These are phyloP conservation scores for Knufia petricola DNA, from an alignment of 2,329 filamentous ascomycete species.

Conservation along the genomic window DNA sequence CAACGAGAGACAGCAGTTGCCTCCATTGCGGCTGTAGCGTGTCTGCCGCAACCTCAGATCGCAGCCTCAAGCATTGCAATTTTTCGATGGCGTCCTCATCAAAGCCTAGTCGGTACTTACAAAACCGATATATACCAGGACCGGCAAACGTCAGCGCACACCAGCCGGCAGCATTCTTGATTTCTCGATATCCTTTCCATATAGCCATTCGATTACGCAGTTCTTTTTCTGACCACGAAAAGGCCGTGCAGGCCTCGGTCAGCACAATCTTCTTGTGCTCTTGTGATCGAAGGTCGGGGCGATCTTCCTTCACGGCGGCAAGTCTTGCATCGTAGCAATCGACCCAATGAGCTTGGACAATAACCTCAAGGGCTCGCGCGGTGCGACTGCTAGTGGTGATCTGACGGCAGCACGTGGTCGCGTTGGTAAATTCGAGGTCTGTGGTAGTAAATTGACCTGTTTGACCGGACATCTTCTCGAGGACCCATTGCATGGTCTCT, in stretches of 20 bases:
- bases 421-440: constrained; percentile 12
- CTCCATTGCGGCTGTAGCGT: constrained; percentile 47
- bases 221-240: constrained; percentile 50
- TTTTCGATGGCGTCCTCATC: constrained; percentile 41
- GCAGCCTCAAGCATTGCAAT: constrained; percentile 35
- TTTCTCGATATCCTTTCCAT: constrained; percentile 51
- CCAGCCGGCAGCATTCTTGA: constrained; percentile 49
- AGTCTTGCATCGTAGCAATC: constrained; percentile 47
- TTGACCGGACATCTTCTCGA: constrained; percentile 26
- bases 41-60: constrained; percentile 46
- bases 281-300: constrained; percentile 34
- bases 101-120: constrained; percentile 50
- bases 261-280: constrained; percentile 45
- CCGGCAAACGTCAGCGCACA: constrained; percentile 47
- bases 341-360: constrained; percentile 49
- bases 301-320: constrained; percentile 31
- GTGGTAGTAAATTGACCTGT: constrained; percentile 22
- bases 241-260: constrained; percentile 44
- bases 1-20: constrained; percentile 36
- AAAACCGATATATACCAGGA: constrained; percentile 50
- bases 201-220: constrained; percentile 42
- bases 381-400: constrained; percentile 36
- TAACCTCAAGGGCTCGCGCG: constrained; percentile 50
- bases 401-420: constrained; percentile 8
- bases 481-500: constrained; percentile 1